Percentiles rank a stretch among this genome's conserved stretches.
Evolutionary conservation across 306 rosid species (phyloP).

Genomic region (Quercus alba): DNA sequence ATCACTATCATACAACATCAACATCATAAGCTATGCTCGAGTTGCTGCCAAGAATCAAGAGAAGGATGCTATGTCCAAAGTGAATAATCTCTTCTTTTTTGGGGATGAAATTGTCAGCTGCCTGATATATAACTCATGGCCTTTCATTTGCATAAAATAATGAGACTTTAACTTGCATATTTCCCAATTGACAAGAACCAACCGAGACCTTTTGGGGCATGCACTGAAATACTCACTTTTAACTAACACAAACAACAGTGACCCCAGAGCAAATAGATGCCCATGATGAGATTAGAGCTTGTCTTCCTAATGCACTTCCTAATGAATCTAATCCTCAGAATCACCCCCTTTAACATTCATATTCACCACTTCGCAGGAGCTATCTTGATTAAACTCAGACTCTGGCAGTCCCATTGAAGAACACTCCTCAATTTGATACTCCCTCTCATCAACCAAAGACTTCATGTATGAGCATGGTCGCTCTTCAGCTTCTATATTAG

Average conservation of each 20-base stretch:
- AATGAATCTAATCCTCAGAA: slow-evolving; percentile 40
- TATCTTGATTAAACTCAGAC: slow-evolving; percentile 48
- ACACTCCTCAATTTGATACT: slow-evolving; percentile 64
- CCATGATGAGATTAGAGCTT: background rate
- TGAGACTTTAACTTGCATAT: no score
- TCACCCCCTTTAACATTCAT: slow-evolving; percentile 48
- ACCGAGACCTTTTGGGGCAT: background rate
- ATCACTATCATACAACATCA: background rate
- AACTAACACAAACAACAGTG: background rate
- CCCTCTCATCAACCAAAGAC: slow-evolving; percentile 71
- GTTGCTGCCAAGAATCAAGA: background rate
- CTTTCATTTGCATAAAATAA: background rate
- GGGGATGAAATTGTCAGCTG: background rate
- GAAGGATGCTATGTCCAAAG: background rate
- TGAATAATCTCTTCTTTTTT: background rate
- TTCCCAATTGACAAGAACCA: background rate
- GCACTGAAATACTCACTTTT: background rate
- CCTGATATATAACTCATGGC: background rate
- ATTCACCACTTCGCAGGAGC: slow-evolving; percentile 49
- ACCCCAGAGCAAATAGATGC: slow-evolving; percentile 2
- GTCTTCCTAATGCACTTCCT: background rate
- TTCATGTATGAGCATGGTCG: slow-evolving; percentile 62
- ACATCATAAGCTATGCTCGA: background rate
- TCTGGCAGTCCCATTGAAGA: slow-evolving; percentile 44
- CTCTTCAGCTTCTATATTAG: slow-evolving; percentile 65